Evolutionary conservation across 108 stramenopile genomes (phyloP).

Genomic region (Ochromonas danica): DNA sequence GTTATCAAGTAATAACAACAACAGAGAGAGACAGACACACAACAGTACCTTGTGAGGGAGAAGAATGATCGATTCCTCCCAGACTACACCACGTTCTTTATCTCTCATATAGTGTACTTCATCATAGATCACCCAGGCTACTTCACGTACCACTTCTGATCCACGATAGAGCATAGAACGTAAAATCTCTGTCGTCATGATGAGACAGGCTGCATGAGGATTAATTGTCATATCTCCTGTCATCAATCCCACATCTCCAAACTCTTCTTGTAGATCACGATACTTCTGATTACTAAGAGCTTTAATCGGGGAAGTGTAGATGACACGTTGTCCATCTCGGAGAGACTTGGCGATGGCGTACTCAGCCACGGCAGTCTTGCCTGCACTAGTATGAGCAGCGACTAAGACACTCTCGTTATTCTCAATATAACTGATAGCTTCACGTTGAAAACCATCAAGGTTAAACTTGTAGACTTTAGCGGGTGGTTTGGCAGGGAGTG

Average conservation of each 20-base stretch:
- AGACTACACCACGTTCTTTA: slow-evolving; percentile 85
- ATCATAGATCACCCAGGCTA: slow-evolving; percentile 95
- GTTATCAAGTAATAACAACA: not conserved
- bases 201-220: slow-evolving; percentile 85
- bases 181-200: slow-evolving; percentile 99
- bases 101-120: slow-evolving; percentile 99
- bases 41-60: slow-evolving; percentile 57
- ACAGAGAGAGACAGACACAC: not conserved
- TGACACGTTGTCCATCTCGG: slow-evolving; percentile 84
- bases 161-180: slow-evolving; percentile 98
- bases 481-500: slow-evolving; percentile 7
- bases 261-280: slow-evolving; percentile 88
- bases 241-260: slow-evolving; percentile 91
- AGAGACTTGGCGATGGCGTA: slow-evolving; percentile 96
- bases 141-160: slow-evolving; percentile 92
- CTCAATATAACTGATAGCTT: slow-evolving; percentile 86
- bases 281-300: slow-evolving; percentile 98
- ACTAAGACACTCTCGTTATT: slow-evolving; percentile 80
- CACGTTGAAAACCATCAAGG: slow-evolving; percentile 91
- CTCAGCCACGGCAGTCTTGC: slow-evolving; percentile 64
- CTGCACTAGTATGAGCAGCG: slow-evolving; percentile 59
- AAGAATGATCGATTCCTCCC: slow-evolving; percentile 96
- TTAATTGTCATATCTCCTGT: slow-evolving; percentile 99
- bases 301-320: slow-evolving; percentile 99
- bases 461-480: slow-evolving; percentile 91